These are phyloP conservation scores for Lasiosphaeria miniovina DNA, from an alignment of 495 filamentous ascomycete species.

Conservation along the genomic window DNA sequence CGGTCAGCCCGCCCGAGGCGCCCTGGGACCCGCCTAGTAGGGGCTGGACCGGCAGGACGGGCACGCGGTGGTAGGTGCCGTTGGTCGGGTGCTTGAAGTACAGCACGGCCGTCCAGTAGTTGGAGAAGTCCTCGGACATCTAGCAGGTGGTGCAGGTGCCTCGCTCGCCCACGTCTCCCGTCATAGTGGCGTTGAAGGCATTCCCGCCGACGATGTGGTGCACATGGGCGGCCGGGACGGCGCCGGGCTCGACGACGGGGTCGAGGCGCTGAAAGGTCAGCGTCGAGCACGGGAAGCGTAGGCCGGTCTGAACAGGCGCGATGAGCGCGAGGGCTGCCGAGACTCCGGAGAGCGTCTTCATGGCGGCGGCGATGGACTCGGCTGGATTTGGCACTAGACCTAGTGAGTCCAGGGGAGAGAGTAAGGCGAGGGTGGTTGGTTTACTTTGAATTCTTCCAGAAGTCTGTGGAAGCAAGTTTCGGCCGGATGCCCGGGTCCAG, in stretches of 20 bases:
- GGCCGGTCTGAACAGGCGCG: slow-evolving; percentile 37
- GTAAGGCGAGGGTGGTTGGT: not conserved
- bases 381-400: not conserved
- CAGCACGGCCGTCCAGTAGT: slow-evolving; percentile 42
- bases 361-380: slow-evolving; percentile 10
- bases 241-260: slow-evolving; percentile 36
- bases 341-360: slow-evolving; percentile 42
- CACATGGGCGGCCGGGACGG: slow-evolving; percentile 37
- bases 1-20: slow-evolving; percentile 40
- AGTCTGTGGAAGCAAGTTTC: too few species aligned
- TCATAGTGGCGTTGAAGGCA: slow-evolving; percentile 44
- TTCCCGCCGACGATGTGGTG: slow-evolving; percentile 47
- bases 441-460: too few species aligned
- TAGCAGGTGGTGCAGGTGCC: slow-evolving; percentile 26
- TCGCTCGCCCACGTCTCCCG: slow-evolving; percentile 37
- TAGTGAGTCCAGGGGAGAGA: not conserved
- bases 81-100: slow-evolving; percentile 44
- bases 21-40: slow-evolving; percentile 18
- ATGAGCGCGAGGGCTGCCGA: slow-evolving; percentile 25
- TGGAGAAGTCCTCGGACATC: slow-evolving; percentile 20
- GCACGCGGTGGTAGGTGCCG: slow-evolving; percentile 41
- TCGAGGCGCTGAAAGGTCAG: slow-evolving; percentile 43
- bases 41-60: slow-evolving; percentile 22
- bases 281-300: slow-evolving; percentile 43
- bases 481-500: too few species aligned